Conservation (phyloP, 2,329 filamentous ascomycete species). For the Ophiostoma ips region DNA sequence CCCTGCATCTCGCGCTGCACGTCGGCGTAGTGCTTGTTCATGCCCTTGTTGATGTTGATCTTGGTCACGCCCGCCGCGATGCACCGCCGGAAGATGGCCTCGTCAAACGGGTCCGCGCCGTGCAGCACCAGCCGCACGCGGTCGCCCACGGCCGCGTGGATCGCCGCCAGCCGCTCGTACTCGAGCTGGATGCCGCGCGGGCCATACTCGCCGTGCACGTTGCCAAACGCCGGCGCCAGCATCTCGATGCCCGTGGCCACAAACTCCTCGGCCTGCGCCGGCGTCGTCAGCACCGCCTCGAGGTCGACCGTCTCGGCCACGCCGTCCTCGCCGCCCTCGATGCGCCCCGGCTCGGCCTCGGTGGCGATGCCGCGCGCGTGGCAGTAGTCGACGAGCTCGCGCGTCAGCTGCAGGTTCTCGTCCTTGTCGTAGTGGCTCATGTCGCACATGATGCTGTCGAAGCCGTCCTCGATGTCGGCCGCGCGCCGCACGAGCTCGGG, state of each 20-base stretch:
- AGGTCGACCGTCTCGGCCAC: constrained; percentile 44
- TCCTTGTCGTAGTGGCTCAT: constrained; percentile 58
- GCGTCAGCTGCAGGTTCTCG: constrained; percentile 49
- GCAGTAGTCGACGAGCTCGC: constrained; percentile 49
- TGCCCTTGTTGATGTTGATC: constrained; percentile 38
- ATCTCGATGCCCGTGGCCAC: constrained; percentile 58
- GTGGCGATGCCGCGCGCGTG: constrained; percentile 49
- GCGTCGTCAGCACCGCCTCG: constrained; percentile 44
- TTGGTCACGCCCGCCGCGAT: constrained; percentile 32
- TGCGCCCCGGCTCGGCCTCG: constrained; percentile 53
- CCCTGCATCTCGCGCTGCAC: constrained; percentile 31
- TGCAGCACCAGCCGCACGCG: constrained; percentile 33
- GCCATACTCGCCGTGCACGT: constrained; percentile 63
- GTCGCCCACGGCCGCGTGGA: constrained; percentile 30
- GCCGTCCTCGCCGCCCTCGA: constrained; percentile 51
- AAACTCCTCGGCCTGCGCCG: constrained; percentile 57
- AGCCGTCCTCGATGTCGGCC: constrained; percentile 42
- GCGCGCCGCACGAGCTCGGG: constrained; percentile 47
- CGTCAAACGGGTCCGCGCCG: constrained; percentile 33
- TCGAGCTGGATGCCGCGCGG: constrained; percentile 48
- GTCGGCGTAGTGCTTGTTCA: constrained; percentile 33
- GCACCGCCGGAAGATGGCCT: constrained; percentile 30
- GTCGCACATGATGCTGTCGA: constrained; percentile 62
- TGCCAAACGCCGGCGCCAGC: constrained; percentile 62
- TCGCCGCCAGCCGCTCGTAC: constrained; percentile 35